Evolutionary conservation across 1,284 basidiomycete species (phyloP).

Genomic region (Naganishia sp.): DNA sequence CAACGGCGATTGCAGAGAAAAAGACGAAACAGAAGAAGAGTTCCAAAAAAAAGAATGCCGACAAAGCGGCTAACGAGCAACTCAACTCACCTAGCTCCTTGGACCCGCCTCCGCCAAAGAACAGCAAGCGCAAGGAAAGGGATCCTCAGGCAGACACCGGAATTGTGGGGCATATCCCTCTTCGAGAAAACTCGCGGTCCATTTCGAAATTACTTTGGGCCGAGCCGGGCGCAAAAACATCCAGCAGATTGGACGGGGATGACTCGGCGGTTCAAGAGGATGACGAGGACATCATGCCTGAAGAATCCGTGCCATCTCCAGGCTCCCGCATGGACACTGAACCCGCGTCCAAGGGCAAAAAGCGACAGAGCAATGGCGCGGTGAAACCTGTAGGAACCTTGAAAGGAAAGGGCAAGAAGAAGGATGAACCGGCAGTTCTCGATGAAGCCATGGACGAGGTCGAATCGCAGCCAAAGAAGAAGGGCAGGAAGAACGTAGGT

Average conservation of each 20-base stretch:
- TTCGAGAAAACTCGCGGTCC: constrained; percentile 23
- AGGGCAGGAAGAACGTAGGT: constrained; percentile 24
- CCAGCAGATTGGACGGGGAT: background rate
- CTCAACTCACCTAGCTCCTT: background rate
- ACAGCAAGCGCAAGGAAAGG: constrained; percentile 9
- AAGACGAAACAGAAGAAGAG: constrained; percentile 11
- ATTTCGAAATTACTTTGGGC: constrained; percentile 23
- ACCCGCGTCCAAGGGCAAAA: constrained; percentile 4
- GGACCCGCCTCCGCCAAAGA: background rate
- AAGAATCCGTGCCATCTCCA: background rate
- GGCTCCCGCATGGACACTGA: background rate
- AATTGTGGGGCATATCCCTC: constrained; percentile 21
- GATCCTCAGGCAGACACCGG: background rate
- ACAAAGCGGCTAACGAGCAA: background rate
- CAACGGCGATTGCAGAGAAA: background rate
- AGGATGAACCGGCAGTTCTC: background rate
- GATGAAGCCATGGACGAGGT: constrained; percentile 1
- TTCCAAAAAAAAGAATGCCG: constrained; percentile 3
- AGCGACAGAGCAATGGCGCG: constrained; percentile 24
- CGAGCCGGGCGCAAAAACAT: constrained; percentile 3
- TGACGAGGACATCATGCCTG: constrained; percentile 10
- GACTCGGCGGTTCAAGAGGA: background rate
- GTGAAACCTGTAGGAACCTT: background rate
- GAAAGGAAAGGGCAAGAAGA: constrained; percentile 20
- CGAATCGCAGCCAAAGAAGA: constrained; percentile 19